Evolutionary conservation across 345 rosid species (phyloP).

Genomic region (Raphanus raphanistrum): DNA sequence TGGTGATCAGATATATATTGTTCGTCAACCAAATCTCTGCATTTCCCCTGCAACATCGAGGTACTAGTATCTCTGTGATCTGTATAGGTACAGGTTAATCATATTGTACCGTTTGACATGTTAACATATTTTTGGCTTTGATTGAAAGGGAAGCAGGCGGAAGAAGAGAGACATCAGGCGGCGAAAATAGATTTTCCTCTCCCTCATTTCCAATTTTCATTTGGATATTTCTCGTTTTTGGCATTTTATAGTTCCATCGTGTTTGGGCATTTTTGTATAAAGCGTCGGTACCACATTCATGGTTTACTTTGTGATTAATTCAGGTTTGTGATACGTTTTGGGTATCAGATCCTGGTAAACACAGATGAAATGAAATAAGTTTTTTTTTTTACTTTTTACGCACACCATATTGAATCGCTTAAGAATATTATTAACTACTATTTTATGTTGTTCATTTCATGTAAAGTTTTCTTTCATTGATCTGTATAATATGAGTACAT

Average conservation of each 20-base stretch:
- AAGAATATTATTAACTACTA: too few relatives aligned
- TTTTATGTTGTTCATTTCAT: too few relatives aligned
- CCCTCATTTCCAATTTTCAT: constrained; percentile 8
- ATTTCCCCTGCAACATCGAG: constrained; percentile 29
- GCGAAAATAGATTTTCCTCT: constrained; percentile 5
- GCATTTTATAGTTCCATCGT: constrained; percentile 6
- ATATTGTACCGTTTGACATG: not conserved
- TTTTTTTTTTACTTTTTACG: too few relatives aligned
- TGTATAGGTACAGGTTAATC: not conserved
- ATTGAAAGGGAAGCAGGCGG: constrained; percentile 9
- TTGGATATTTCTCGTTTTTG: not conserved
- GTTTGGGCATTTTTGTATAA: not conserved
- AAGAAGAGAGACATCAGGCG: constrained; percentile 18
- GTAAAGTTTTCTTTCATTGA: too few relatives aligned
- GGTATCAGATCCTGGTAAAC: too few relatives aligned
- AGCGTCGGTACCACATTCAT: not conserved
- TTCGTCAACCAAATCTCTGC: constrained; percentile 64
- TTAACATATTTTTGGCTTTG: not conserved
- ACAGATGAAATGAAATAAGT: too few relatives aligned
- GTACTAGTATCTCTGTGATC: constrained; percentile 17
- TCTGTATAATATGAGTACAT: too few relatives aligned
- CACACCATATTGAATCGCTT: too few relatives aligned
- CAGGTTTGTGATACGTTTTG: not conserved
- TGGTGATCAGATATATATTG: constrained; percentile 76
- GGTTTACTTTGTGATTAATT: too few relatives aligned